Evolutionary conservation across 495 filamentous ascomycete species (phyloP).

Genomic region (Pyrenopolyporus hunteri): DNA sequence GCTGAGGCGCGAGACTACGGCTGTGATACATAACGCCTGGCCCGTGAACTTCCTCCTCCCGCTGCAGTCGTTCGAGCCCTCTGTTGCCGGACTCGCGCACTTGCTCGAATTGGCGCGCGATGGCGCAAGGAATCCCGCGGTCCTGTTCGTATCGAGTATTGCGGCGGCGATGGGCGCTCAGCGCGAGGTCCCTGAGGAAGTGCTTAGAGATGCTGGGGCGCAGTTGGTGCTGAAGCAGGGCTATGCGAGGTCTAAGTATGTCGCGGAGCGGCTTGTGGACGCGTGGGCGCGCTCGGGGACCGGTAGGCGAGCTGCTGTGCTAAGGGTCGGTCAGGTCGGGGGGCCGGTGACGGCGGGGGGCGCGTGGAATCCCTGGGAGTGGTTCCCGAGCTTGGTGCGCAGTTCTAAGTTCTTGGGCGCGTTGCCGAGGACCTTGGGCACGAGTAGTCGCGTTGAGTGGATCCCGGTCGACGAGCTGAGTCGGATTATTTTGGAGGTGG

Average conservation of each 20-base stretch:
- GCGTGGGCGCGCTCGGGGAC: conserved; percentile 13
- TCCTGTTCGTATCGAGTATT: conserved; percentile 39
- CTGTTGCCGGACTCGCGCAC: conserved; percentile 32
- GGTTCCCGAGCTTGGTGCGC: conserved; percentile 38
- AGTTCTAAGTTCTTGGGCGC: conserved; percentile 27
- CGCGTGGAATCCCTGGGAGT: conserved; percentile 37
- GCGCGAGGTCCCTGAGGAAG: conserved; percentile 25
- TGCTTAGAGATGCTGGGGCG: conserved; percentile 15
- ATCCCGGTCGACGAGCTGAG: conserved; percentile 36
- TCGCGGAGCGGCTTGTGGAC: conserved; percentile 36
- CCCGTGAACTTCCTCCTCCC: conserved; percentile 47
- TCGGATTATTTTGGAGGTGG: conserved; percentile 32
- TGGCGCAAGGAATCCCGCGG: conserved; percentile 10
- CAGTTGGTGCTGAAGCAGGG: conserved; percentile 25
- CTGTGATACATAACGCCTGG: conserved; percentile 47
- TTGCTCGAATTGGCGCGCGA: conserved; percentile 37
- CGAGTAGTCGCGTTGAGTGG: conserved; percentile 36
- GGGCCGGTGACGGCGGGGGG: conserved; percentile 31
- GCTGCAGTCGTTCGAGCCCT: conserved; percentile 41
- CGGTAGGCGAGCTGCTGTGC: conserved; percentile 21
- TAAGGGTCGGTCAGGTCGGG: conserved; percentile 40
- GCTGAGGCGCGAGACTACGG: conserved; percentile 17
- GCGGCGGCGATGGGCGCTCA: conserved; percentile 28
- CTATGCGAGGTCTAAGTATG: conserved; percentile 36
- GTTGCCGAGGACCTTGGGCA: conserved; percentile 27